Conservation (phyloP, 2,329 filamentous ascomycete species). For the Venturia oleaginea region DNA sequence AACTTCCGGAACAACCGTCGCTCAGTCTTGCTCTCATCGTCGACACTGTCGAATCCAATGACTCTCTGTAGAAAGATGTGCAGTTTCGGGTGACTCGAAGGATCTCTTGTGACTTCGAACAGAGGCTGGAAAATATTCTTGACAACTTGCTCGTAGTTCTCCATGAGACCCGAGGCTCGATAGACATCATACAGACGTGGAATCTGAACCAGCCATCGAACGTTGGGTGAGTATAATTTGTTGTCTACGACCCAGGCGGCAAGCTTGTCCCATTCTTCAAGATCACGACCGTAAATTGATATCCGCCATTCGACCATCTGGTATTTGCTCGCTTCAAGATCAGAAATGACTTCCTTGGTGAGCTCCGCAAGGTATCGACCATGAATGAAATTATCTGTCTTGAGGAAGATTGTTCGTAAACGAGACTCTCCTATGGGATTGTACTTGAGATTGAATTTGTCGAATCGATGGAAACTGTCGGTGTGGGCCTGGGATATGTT, state of each 20-base stretch:
- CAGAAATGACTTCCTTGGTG: conserved; percentile 93
- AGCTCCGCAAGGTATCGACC: conserved; percentile 95
- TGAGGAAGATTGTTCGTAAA: conserved; percentile 93
- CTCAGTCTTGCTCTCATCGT: conserved; percentile 96
- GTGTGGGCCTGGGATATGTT: conserved; percentile 63
- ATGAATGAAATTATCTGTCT: conserved; percentile 96
- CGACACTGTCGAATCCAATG: conserved; percentile 93
- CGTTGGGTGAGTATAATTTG: conserved; percentile 95
- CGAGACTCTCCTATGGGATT: conserved; percentile 95
- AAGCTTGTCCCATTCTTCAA: conserved; percentile 96
- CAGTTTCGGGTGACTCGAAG: conserved; percentile 78
- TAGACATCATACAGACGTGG: conserved; percentile 94
- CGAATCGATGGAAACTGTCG: conserved; percentile 96
- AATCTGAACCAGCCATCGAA: conserved; percentile 93
- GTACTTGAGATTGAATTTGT: conserved; percentile 99
- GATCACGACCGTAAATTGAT: conserved; percentile 84
- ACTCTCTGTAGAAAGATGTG: conserved; percentile 92
- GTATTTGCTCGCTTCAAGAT: conserved; percentile 97
- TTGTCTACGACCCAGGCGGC: conserved; percentile 97
- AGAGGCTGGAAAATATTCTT: conserved; percentile 87
- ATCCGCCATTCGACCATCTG: conserved; percentile 99
- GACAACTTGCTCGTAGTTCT: conserved; percentile 82
- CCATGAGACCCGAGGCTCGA: conserved; percentile 78
- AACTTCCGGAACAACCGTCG: conserved; percentile 93
- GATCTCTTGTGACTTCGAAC: conserved; percentile 88